Base-by-base conservation (phyloP, 768 basidiomycete species). In the Macrocybe gigantea region DNA sequence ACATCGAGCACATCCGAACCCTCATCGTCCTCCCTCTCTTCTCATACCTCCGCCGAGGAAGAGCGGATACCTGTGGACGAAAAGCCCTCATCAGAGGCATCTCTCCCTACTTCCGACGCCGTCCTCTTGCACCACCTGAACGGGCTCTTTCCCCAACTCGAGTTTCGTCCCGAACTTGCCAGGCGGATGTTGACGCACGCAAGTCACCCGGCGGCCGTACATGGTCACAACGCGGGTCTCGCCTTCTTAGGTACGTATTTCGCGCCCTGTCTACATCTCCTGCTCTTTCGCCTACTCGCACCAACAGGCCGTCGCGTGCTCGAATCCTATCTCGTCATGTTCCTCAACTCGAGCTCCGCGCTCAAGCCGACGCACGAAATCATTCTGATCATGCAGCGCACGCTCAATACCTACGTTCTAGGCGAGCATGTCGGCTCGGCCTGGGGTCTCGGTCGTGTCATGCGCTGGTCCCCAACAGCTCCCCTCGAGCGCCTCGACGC, bases 181-280 rank as follows among this genome's bases (percentile, higher is more conserved):
- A 73, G 73, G 53, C 79, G 89, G 49, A 73, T 88, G 52, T 68
- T 92, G 53, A 93, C 90, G 2, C 90, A 93, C 60, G 72, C 74
- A 6, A 88, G 86, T 64, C 89, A 88, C 64, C 77, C 71, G 41
- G 70, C 78, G 47, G 83, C 87, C 30, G 63, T 73, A 44, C 57
- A 75, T 39, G 86, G 89, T 2, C 86, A 90, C 60, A 91, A 91
- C 56, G 80, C 75, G 40, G 80, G 80, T 7, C 66, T 87, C 39
- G 70, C 76, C 37, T 93, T 92, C 57, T 72, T 89, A 30, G 90
- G 88, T 87, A 55, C 48, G 79, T 66, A 7, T 44, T 41, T 31
- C 12, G 35, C 11, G 13, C 37, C 44, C 11, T 40, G 35, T 29
- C 44, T 44, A 31, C 12, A 22, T 49, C 14, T 33, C 11, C 30